Percentiles rank a stretch among this genome's conserved stretches.
Evolutionary conservation across 768 basidiomycete species (phyloP).

Genomic region (Trametes villosa): DNA sequence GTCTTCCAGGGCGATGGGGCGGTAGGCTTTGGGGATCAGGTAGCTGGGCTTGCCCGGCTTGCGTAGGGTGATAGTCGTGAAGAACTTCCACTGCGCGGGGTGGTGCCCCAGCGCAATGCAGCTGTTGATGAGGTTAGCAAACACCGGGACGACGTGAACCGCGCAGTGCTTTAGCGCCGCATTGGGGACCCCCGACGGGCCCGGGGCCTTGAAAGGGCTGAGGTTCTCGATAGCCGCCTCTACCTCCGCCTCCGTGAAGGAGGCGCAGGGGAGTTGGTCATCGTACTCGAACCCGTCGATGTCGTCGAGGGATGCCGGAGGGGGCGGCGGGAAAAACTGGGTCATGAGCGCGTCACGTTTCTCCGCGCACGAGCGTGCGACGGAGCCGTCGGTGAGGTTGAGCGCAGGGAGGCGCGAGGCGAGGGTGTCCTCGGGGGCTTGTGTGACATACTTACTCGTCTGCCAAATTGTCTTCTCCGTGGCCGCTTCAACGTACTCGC

Average conservation of each 20-base stretch:
- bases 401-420: slow-evolving; percentile 27
- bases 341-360: slow-evolving; percentile 25
- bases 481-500: slow-evolving; percentile 23
- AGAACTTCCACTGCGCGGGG: slow-evolving; percentile 28
- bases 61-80: slow-evolving; percentile 35
- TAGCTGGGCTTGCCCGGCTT: slow-evolving; percentile 45
- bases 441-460: slow-evolving; percentile 11
- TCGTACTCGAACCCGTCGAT: slow-evolving; percentile 7
- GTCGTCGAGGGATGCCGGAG: neutral
- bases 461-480: slow-evolving; percentile 26
- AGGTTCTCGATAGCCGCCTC: neutral
- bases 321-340: slow-evolving; percentile 30
- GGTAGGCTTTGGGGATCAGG: slow-evolving; percentile 36
- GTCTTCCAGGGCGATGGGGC: slow-evolving; percentile 42
- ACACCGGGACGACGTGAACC: neutral
- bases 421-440: slow-evolving; percentile 18
- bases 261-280: neutral
- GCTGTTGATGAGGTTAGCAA: neutral
- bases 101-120: slow-evolving; percentile 13
- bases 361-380: slow-evolving; percentile 21
- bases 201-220: slow-evolving; percentile 29
- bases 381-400: neutral
- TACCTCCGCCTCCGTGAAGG: slow-evolving; percentile 22
- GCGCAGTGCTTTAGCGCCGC: neutral
- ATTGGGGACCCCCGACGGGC: slow-evolving; percentile 30